Evolutionary conservation across 352 stramenopile species (phyloP), one percentile per base, ranked within the genome.

Genomic region (Globisporangium carolinianum): DNA sequence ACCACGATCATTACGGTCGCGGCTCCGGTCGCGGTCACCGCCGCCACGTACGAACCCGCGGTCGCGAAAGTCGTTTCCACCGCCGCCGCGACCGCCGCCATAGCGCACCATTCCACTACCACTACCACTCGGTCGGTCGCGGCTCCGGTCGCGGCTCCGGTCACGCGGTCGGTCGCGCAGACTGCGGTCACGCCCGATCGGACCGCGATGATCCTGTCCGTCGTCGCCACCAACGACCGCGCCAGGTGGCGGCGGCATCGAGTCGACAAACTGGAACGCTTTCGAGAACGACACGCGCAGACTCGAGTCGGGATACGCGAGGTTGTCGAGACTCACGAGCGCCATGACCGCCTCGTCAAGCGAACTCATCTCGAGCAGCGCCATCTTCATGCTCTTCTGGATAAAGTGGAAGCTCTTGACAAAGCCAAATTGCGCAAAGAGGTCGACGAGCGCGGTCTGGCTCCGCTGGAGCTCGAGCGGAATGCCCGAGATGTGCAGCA

Each of bases 241-340:
- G 48, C 12, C 53, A 38, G 5, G 53, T 49, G 38, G 62, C 59
- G 15, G 53, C 56, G 18, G 36, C 55, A 17, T 17, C 55, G 63
- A 15, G 2, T 47, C 51, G 0, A 39, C 51, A 48, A 72, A 73
- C 61, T 78, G 70, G 55, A 73, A 84, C 32, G 71, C 69, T 67
- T 87, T 91, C 58, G 81, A 87, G 66, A 93, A 93, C 47, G 80
- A 90, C 48, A 93, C 76, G 55, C 83, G 83, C 66, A 93, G 82
- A 59, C 82, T 69, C 53, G 77, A 86, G 60, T 90, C 83, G 24
- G 79, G 76, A 59, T 78, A 88, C 54, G 69, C 62, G 61, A 84
- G 67, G 55, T 93, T 91, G 69, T 93, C 80, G 38, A 90, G 63
- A 12, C 60, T 63, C 37, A 93, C 35, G 24, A 93, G 65, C 47